phyloP scores from a whole-genome alignment of 345 rosid species.

The Aquilaria yunnanensis region DNA sequence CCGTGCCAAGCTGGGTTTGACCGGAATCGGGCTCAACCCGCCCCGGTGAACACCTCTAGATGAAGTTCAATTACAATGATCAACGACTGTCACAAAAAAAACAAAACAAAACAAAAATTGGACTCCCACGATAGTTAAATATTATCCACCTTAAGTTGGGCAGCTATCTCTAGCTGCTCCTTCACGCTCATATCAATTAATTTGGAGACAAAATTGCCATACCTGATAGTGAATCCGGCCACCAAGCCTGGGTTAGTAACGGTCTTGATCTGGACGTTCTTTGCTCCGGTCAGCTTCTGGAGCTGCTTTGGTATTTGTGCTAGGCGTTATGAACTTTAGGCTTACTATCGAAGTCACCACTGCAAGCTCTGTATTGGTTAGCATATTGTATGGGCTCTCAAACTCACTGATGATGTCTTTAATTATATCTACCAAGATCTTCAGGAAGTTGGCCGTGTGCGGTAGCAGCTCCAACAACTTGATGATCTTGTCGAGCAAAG shows the following conservation, averaged over 20 bases:
- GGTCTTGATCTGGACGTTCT: constrained; percentile 83
- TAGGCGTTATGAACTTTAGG: constrained; percentile 60
- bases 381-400: constrained; percentile 51
- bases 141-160: constrained; percentile 63
- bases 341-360: constrained; percentile 78
- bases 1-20: too few relatives aligned
- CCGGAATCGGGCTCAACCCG: too few relatives aligned
- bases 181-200: constrained; percentile 82
- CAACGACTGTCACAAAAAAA: too few relatives aligned
- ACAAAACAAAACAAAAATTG: too few relatives aligned
- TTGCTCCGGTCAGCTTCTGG: constrained; percentile 81
- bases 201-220: constrained; percentile 63
- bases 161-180: constrained; percentile 77
- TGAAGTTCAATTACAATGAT: too few relatives aligned
- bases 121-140: constrained; percentile 21
- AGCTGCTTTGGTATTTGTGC: constrained; percentile 90
- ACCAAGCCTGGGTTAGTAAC: constrained; percentile 67
- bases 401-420: constrained; percentile 73
- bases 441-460: constrained; percentile 59
- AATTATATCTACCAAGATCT: constrained; percentile 47
- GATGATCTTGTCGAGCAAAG: constrained; percentile 44
- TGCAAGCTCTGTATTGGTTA: constrained; percentile 75
- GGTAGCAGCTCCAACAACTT: constrained; percentile 42
- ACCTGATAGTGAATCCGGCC: constrained; percentile 84
- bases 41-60: too few relatives aligned